Evolutionary conservation across 148 eudicot genomes (phyloP).

Genomic region (Chenopodium formosanum): DNA sequence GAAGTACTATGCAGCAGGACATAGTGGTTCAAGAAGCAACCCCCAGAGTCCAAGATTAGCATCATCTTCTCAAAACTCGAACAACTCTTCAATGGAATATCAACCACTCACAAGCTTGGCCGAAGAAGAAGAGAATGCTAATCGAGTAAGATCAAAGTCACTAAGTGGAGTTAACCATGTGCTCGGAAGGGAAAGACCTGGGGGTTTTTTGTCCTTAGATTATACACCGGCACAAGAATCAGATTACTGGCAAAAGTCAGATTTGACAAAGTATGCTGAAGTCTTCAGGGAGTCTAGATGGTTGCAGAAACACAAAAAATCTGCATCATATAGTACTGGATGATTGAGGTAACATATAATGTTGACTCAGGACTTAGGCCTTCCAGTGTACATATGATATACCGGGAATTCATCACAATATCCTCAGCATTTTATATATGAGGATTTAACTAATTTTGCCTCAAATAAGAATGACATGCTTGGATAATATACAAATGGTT

Average conservation of each 20-base stretch:
- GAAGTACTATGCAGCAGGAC: slow-evolving; percentile 12
- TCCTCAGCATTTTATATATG: slow-evolving; percentile 23
- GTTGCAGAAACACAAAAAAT: slow-evolving; percentile 34
- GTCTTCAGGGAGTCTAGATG: slow-evolving; percentile 48
- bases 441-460: slow-evolving; percentile 19
- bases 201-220: slow-evolving; percentile 19
- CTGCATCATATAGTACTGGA: slow-evolving; percentile 30
- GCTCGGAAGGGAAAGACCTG: slow-evolving; percentile 22
- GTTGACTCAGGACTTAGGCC: background rate
- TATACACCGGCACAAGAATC: slow-evolving; percentile 24
- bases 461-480: background rate
- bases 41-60: slow-evolving; percentile 26
- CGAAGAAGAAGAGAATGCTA: slow-evolving; percentile 26
- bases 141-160: slow-evolving; percentile 16
- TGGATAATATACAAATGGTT: slow-evolving; percentile 1
- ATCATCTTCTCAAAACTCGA: slow-evolving; percentile 41
- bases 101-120: slow-evolving; percentile 35
- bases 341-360: background rate
- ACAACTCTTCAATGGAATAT: slow-evolving; percentile 38
- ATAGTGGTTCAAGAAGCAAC: slow-evolving; percentile 7
- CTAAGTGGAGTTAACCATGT: slow-evolving; percentile 20
- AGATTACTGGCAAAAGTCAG: slow-evolving; percentile 33
- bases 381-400: background rate
- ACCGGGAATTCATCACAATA: background rate
- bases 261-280: slow-evolving; percentile 65